Evolutionary conservation across 768 basidiomycete genomes (phyloP).

Genomic region (Megacollybia marginata): DNA sequence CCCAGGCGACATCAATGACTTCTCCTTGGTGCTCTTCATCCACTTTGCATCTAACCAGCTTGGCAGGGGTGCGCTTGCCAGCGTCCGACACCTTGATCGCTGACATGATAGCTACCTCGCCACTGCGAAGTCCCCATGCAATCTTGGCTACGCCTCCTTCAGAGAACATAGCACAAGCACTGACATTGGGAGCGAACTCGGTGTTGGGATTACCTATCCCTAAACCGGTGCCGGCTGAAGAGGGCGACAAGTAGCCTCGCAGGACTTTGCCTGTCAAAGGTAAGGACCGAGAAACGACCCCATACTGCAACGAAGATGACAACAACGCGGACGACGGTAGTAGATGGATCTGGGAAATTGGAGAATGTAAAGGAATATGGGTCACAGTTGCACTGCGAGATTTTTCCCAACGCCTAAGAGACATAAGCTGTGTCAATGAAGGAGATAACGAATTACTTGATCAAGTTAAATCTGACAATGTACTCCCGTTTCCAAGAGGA

Average conservation of each 20-base stretch:
- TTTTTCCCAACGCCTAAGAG: conserved; percentile 58
- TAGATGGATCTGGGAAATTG: conserved; percentile 52
- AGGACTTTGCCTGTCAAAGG: conserved; percentile 65
- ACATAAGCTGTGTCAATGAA: neutral
- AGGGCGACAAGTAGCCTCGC: conserved; percentile 61
- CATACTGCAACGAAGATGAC: conserved; percentile 57
- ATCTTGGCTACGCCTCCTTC: conserved; percentile 61
- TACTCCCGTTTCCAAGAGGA: conserved; percentile 68
- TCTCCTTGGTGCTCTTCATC: conserved; percentile 56
- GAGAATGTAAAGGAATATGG: conserved; percentile 56
- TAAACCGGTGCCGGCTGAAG: conserved; percentile 47
- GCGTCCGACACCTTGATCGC: conserved; percentile 54
- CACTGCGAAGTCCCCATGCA: conserved; percentile 67
- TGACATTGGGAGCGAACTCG: conserved; percentile 65
- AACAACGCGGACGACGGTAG: conserved; percentile 52
- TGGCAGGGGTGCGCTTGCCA: conserved; percentile 33
- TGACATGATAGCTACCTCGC: conserved; percentile 56
- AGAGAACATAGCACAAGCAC: conserved; percentile 48
- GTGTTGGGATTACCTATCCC: conserved; percentile 70
- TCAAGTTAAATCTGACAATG: conserved; percentile 44
- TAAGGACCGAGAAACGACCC: conserved; percentile 65
- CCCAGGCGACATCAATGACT: conserved; percentile 52
- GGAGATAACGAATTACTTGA: conserved; percentile 32
- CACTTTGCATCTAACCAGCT: conserved; percentile 40
- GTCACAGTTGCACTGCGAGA: conserved; percentile 53